Evolutionary conservation across 495 filamentous ascomycete species (phyloP).

Genomic region (Mytilinidion resinicola): DNA sequence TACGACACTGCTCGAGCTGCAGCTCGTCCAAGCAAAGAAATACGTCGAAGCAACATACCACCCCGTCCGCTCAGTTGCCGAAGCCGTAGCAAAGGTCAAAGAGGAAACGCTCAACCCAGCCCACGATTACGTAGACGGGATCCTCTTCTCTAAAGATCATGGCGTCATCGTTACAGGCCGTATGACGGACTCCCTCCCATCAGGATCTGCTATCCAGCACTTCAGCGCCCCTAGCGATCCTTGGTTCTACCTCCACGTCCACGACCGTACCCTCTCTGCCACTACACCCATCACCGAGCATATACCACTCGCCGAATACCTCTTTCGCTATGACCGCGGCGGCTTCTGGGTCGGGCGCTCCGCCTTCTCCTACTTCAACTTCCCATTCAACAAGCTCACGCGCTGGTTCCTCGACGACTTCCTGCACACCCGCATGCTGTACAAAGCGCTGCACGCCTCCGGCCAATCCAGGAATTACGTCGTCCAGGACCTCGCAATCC

Average conservation of each 20-base stretch:
- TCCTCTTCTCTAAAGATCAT: constrained; percentile 45
- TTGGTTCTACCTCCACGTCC: constrained; percentile 55
- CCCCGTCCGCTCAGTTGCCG: constrained; percentile 33
- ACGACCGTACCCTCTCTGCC: constrained; percentile 22
- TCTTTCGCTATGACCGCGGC: constrained; percentile 59
- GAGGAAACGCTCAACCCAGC: constrained; percentile 33
- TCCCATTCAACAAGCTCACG: constrained; percentile 50
- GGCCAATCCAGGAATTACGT: constrained; percentile 43
- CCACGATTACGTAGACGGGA: constrained; percentile 38
- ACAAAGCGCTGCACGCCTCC: constrained; percentile 50
- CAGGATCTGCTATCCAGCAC: constrained; percentile 30
- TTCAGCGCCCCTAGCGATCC: constrained; percentile 49
- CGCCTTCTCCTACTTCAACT: constrained; percentile 49
- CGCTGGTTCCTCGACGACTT: constrained; percentile 57
- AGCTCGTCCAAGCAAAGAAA: constrained; percentile 46
- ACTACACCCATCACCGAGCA: constrained; percentile 35
- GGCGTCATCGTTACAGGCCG: constrained; percentile 50
- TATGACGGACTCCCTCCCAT: constrained; percentile 37
- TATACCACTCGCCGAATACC: constrained; percentile 53
- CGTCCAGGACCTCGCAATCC: constrained; percentile 54
- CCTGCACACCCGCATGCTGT: constrained; percentile 58
- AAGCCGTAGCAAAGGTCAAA: constrained; percentile 32
- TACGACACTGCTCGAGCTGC: constrained; percentile 50
- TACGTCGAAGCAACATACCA: constrained; percentile 53
- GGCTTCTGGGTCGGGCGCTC: constrained; percentile 53